phyloP scores from a whole-genome alignment of 139 green algal genomes.

The Spirogloea muscicola region DNA sequence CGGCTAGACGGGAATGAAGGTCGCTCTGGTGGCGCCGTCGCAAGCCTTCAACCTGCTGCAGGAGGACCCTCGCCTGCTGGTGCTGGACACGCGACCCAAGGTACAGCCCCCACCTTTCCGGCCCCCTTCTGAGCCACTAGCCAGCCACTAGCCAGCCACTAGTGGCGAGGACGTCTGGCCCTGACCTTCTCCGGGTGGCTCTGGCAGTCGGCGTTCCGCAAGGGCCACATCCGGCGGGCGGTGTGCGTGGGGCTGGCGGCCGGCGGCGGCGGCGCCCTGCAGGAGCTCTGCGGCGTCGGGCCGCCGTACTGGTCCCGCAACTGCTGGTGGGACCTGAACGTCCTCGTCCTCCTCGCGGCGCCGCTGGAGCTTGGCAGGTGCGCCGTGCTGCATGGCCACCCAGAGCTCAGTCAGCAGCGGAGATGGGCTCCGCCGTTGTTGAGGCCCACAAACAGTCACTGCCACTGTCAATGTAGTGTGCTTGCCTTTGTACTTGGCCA shows the following conservation, averaged over 20 bases:
- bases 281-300: background rate
- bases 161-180: no score
- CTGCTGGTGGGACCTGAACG: background rate
- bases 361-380: background rate
- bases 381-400: background rate
- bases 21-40: background rate
- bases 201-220: no score
- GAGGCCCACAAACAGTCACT: background rate
- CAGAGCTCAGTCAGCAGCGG: background rate
- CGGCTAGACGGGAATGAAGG: no score
- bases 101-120: background rate
- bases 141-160: no score
- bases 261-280: background rate
- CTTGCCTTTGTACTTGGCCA: no score
- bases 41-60: constrained; percentile 2
- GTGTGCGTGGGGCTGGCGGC: background rate
- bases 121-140: no score
- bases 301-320: background rate
- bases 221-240: background rate
- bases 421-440: background rate
- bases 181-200: no score
- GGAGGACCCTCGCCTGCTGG: background rate
- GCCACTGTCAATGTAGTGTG: background rate
- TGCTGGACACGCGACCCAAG: constrained; percentile 1
- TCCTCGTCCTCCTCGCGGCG: background rate